phyloP scores from a whole-genome alignment of 2,329 filamentous ascomycete genomes.

The Chrysosphaeria jannelii region DNA sequence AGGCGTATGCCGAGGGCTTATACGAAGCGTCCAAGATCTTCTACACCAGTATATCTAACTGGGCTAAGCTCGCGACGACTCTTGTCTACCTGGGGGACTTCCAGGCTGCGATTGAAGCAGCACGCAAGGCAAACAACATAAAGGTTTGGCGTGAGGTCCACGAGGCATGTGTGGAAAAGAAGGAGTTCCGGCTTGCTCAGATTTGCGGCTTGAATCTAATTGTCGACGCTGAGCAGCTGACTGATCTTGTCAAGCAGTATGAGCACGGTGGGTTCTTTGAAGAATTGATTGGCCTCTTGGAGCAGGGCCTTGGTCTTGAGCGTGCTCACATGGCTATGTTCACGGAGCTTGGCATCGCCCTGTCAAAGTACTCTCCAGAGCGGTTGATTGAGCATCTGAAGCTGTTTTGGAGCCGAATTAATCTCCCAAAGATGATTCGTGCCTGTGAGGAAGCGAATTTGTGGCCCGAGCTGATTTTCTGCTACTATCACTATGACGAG shows the following conservation, averaged over 20 bases:
- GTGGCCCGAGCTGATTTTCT: conserved; percentile 93
- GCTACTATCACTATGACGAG: conserved; percentile 95
- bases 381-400: conserved; percentile 96
- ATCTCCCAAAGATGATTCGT: conserved; percentile 87
- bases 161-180: conserved; percentile 84
- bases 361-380: conserved; percentile 86
- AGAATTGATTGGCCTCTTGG: conserved; percentile 77
- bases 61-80: conserved; percentile 94
- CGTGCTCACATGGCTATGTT: conserved; percentile 93
- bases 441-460: conserved; percentile 83
- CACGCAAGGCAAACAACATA: conserved; percentile 94
- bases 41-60: conserved; percentile 94
- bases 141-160: conserved; percentile 99
- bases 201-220: conserved; percentile 97
- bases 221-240: conserved; percentile 83
- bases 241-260: conserved; percentile 83
- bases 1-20: conserved; percentile 80
- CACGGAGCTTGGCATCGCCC: conserved; percentile 67
- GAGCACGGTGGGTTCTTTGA: conserved; percentile 95
- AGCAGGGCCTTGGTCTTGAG: conserved; percentile 83
- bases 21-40: conserved; percentile 98
- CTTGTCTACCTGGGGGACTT: conserved; percentile 93
- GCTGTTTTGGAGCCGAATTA: conserved; percentile 93
- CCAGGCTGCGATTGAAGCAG: conserved; percentile 89
- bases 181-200: conserved; percentile 94